phyloP scores from a whole-genome alignment of 169 alveolate genomes.

The Theileria equi region DNA sequence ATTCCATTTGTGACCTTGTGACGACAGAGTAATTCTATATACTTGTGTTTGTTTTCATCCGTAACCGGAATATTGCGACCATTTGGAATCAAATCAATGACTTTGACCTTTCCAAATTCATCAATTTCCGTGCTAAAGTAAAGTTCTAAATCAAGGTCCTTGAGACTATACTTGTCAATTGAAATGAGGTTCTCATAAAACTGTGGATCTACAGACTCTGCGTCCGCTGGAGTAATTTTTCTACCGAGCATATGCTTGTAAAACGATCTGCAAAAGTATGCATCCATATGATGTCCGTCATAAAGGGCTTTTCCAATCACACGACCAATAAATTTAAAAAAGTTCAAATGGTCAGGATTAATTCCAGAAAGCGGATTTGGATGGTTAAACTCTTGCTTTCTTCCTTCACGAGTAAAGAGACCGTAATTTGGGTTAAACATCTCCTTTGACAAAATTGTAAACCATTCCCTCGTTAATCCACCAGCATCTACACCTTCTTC shows the following conservation, averaged over 20 bases:
- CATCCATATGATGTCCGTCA: slow-evolving; percentile 95
- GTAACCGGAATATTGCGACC: slow-evolving; percentile 91
- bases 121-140: slow-evolving; percentile 89
- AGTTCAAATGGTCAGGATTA: slow-evolving; percentile 92
- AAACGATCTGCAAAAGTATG: slow-evolving; percentile 96
- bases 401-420: slow-evolving; percentile 86
- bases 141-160: slow-evolving; percentile 85
- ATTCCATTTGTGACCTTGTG: slow-evolving; percentile 92
- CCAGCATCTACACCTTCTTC: slow-evolving; percentile 99
- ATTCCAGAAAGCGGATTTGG: slow-evolving; percentile 93
- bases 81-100: slow-evolving; percentile 91
- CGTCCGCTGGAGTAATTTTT: slow-evolving; percentile 92
- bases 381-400: slow-evolving; percentile 89
- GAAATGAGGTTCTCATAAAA: slow-evolving; percentile 92
- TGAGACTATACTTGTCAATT: slow-evolving; percentile 90
- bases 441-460: slow-evolving; percentile 92
- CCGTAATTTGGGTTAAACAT: slow-evolving; percentile 98
- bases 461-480: slow-evolving; percentile 99
- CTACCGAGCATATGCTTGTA: slow-evolving; percentile 97
- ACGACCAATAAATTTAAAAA: slow-evolving; percentile 97
- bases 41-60: slow-evolving; percentile 92
- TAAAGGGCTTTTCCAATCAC: slow-evolving; percentile 96
- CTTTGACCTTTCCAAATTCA: slow-evolving; percentile 91
- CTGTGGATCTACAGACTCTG: slow-evolving; percentile 97
- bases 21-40: slow-evolving; percentile 91